Percentiles rank a stretch among this genome's conserved stretches.
phyloP scores from a whole-genome alignment of 805 yeast genomes.

The Wickerhamiella allomyrinae region DNA sequence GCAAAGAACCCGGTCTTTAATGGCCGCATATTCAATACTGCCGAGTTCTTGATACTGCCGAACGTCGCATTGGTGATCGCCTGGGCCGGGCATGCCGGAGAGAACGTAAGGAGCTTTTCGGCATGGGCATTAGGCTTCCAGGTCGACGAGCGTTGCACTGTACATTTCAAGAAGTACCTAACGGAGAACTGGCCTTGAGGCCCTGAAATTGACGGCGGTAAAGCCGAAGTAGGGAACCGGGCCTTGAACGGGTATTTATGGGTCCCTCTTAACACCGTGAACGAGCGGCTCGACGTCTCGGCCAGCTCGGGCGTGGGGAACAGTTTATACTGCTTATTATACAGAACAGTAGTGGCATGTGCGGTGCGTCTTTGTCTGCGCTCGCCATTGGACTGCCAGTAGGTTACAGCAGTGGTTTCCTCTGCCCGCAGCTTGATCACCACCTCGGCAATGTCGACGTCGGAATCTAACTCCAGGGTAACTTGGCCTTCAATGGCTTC shows the following conservation, averaged over 20 bases:
- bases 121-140: slow-evolving; percentile 4
- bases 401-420: slow-evolving; percentile 5
- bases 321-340: slow-evolving; percentile 1
- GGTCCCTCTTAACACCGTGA: slow-evolving; percentile 5
- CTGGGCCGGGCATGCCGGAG: not conserved
- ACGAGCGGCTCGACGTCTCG: not conserved
- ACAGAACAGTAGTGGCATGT: not conserved
- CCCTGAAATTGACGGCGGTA: slow-evolving; percentile 6
- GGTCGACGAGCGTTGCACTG: slow-evolving; percentile 4
- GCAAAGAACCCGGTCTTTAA: not conserved
- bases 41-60: not conserved
- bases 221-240: slow-evolving; percentile 2
- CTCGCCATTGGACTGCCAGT: not conserved
- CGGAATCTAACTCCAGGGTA: slow-evolving; percentile 5
- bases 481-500: slow-evolving; percentile 7
- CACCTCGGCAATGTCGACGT: slow-evolving; percentile 6
- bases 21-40: not conserved
- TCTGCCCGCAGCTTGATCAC: slow-evolving; percentile 10
- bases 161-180: slow-evolving; percentile 5
- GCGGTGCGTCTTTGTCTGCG: not conserved
- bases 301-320: slow-evolving; percentile 5
- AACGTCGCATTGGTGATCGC: not conserved
- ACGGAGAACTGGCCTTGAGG: not conserved
- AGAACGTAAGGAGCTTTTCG: slow-evolving; percentile 4
- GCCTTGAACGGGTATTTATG: slow-evolving; percentile 7